These are phyloP conservation scores for Cicer yamashitae DNA, from an alignment of 306 rosid genomes.

Conservation along the genomic window DNA sequence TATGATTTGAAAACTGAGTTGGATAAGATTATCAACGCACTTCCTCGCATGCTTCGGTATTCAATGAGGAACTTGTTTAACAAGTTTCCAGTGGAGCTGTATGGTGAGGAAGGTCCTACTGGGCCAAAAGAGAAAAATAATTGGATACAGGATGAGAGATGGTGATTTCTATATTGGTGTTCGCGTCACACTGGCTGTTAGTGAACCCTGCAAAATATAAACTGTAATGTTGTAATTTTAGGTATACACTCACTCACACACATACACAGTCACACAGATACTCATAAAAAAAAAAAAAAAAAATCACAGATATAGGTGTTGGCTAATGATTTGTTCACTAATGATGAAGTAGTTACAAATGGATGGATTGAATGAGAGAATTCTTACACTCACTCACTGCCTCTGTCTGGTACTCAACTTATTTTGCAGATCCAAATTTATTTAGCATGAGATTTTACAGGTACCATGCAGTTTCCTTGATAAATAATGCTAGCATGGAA, in stretches of 20 bases:
- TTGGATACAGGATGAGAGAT: slow-evolving; percentile 55
- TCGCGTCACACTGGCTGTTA: slow-evolving; percentile 14
- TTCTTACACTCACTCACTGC: background rate
- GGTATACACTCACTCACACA: slow-evolving; percentile 3
- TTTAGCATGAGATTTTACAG: slow-evolving; percentile 4
- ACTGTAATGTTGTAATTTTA: slow-evolving; percentile 25
- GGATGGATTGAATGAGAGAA: slow-evolving; percentile 33
- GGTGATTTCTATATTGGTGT: slow-evolving; percentile 41
- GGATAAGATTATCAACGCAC: slow-evolving; percentile 48
- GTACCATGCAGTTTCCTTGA: slow-evolving; percentile 2
- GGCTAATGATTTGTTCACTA: slow-evolving; percentile 37
- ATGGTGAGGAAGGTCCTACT: slow-evolving; percentile 61
- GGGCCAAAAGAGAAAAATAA: slow-evolving; percentile 60
- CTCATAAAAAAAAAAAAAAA: too few species aligned
- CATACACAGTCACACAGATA: background rate
- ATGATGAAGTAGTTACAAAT: background rate
- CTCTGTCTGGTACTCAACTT: slow-evolving; percentile 1
- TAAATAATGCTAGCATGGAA: slow-evolving; percentile 10
- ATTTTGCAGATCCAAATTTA: slow-evolving; percentile 20
- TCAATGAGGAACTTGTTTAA: slow-evolving; percentile 40
- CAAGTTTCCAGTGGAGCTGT: slow-evolving; percentile 54
- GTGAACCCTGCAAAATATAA: slow-evolving; percentile 19
- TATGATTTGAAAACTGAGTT: slow-evolving; percentile 54
- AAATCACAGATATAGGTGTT: slow-evolving; percentile 5
- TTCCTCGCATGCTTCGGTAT: slow-evolving; percentile 46